phyloP scores from a whole-genome alignment of 2,329 filamentous ascomycete species.

The Scleromitrula shiraiana region DNA sequence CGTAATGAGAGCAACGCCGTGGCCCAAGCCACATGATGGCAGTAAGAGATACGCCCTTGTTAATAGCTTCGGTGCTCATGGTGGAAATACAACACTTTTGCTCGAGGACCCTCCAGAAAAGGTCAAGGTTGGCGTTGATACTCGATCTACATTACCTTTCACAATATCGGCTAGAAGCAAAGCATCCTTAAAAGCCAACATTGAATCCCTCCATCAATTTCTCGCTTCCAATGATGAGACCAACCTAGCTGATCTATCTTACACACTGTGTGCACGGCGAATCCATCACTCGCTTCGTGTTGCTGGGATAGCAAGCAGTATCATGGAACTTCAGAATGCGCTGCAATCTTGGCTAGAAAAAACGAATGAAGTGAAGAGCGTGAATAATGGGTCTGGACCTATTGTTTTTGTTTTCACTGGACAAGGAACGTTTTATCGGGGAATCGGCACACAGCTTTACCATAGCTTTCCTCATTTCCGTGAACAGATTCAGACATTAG shows the following conservation, averaged over 20 bases:
- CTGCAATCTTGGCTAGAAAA: too few relatives aligned
- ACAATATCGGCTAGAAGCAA: constrained; percentile 39
- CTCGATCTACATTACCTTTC: constrained; percentile 36
- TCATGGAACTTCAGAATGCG: not conserved
- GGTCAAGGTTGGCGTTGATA: constrained; percentile 31
- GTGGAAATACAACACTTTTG: constrained; percentile 16
- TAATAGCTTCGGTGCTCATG: constrained; percentile 41
- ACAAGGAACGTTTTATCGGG: not conserved
- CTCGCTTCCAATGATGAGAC: constrained; percentile 18
- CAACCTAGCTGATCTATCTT: constrained; percentile 14
- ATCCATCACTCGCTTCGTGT: not conserved
- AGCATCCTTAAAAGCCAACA: constrained; percentile 20
- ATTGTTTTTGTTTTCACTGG: constrained; percentile 2
- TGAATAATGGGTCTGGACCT: too few relatives aligned
- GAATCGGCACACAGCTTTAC: constrained; percentile 3
- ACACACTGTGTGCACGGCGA: constrained; percentile 1
- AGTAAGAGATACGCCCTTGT: constrained; percentile 13
- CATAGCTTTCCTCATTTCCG: not conserved
- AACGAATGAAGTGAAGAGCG: too few relatives aligned
- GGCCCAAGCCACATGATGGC: constrained; percentile 29
- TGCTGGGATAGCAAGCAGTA: not conserved
- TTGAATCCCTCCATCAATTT: constrained; percentile 15
- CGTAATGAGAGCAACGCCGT: constrained; percentile 11
- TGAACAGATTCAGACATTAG: not conserved
- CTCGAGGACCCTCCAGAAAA: constrained; percentile 16